Conservation (phyloP, 2,329 filamentous ascomycete genomes). For the Dothistroma septosporum region DNA sequence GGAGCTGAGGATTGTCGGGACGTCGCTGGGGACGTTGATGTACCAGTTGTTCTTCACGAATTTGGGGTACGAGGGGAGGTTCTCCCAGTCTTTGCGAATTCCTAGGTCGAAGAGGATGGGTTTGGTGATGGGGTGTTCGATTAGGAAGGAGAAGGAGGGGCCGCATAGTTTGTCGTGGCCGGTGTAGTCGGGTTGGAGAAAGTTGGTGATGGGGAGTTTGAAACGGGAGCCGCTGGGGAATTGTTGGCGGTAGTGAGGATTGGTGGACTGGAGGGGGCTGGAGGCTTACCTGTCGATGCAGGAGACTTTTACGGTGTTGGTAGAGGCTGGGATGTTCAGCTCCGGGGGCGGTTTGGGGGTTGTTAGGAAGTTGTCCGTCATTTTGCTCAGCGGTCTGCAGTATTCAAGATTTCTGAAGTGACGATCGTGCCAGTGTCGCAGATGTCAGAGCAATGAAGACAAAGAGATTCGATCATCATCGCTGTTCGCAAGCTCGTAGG, state of each 20-base stretch:
- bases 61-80: conserved; percentile 36
- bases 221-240: conserved; percentile 33
- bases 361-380: conserved; percentile 18
- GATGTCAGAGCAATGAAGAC: background rate
- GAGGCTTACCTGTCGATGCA: conserved; percentile 33
- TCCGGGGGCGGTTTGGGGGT: conserved; percentile 31
- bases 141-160: conserved; percentile 47
- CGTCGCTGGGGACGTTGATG: conserved; percentile 43
- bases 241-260: background rate
- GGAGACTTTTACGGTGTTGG: conserved; percentile 34
- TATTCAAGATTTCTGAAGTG: background rate
- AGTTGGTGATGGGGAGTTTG: conserved; percentile 28
- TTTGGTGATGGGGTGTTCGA: conserved; percentile 44
- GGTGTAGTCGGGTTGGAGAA: conserved; percentile 40
- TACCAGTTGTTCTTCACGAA: conserved; percentile 31
- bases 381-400: conserved; percentile 3
- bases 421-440: background rate
- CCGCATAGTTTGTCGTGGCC: conserved; percentile 37
- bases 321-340: conserved; percentile 33
- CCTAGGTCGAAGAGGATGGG: conserved; percentile 48
- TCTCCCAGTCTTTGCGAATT: conserved; percentile 45
- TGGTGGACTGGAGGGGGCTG: background rate
- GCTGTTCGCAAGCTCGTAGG: conserved; percentile 1
- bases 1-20: conserved; percentile 40
- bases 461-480: background rate